Evolutionary conservation across 768 basidiomycete genomes (phyloP), one percentile per base, ranked within the genome.

Genomic region (Flagelloscypha sp.): DNA sequence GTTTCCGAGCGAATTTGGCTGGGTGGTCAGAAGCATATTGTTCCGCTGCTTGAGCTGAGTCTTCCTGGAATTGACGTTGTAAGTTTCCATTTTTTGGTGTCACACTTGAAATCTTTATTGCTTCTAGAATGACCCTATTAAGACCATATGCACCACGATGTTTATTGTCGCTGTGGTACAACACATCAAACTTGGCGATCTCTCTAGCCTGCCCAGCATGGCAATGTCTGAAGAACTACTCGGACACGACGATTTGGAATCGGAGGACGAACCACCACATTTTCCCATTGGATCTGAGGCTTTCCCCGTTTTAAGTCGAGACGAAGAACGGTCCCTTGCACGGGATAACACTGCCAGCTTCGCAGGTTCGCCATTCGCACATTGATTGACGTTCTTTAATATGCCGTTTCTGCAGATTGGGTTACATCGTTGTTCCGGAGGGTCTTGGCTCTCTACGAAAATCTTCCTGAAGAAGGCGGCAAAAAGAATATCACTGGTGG

Each of bases 401-500:
- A 4, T 18, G 25, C 18, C 13, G 13, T 10, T 7, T 22, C 30
- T 40, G 9, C 40, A 86, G 87, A 84, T 49, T 89, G 87, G 86
- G 78, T 88, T 9, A 71, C 70, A 0, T 76, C 80, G 15, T 71
- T 89, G 20, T 79, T 89, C 49, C 68, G 84, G 11, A 74, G 86
- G 7, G 75, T 89, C 34, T 65, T 89, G 35, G 74, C 84, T 1
- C 60, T 97, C 13, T 93, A 84, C 50, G 87, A 92, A 61, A 93
- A 94, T 52, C 63, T 98, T 4, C 93, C 93, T 0, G 94, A 98
- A 54, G 93, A 94, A 58, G 90, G 87, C 8, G 94, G 94, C 4
- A 78, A 76, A 61, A 76, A 71, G 58, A 85, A 85, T 43, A 81
- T 72, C 23, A 88, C 87, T 2, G 86, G 86, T 16, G 86, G 86